Evolutionary conservation across 768 basidiomycete species (phyloP).

Genomic region (Boletellus sp.): DNA sequence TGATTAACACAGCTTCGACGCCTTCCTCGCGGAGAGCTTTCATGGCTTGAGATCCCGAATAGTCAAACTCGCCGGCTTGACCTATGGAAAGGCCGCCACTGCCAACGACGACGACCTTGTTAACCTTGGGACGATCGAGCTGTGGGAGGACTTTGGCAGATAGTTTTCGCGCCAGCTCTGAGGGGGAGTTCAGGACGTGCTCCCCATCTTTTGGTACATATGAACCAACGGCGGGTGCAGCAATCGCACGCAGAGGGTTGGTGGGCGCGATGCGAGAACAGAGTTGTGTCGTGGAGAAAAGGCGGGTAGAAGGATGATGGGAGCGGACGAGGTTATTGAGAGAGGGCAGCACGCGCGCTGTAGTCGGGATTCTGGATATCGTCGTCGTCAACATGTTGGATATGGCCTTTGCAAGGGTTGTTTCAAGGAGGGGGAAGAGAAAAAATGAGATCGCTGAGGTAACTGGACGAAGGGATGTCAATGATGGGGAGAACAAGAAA

Average conservation of each 20-base stretch:
- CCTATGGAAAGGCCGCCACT: constrained; percentile 95
- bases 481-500: not conserved
- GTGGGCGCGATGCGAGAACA: constrained; percentile 43
- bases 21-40: constrained; percentile 97
- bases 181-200: constrained; percentile 87
- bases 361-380: constrained; percentile 11
- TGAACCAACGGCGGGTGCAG: constrained; percentile 71
- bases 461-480: constrained; percentile 14
- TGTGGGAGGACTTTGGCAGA: constrained; percentile 94
- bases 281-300: constrained; percentile 48
- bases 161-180: constrained; percentile 88
- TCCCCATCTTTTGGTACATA: constrained; percentile 61
- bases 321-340: constrained; percentile 15
- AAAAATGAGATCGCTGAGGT: constrained; percentile 32
- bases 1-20: constrained; percentile 90
- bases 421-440: constrained; percentile 22
- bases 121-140: constrained; percentile 85
- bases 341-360: constrained; percentile 10
- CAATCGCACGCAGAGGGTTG: constrained; percentile 57
- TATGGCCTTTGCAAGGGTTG: not conserved
- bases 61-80: constrained; percentile 99
- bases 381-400: constrained; percentile 11
- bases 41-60: constrained; percentile 97
- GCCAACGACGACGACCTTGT: constrained; percentile 94
- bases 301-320: constrained; percentile 34